phyloP scores from a whole-genome alignment of 176 grass and related monocot genomes.

The Alloteropsis semialata region DNA sequence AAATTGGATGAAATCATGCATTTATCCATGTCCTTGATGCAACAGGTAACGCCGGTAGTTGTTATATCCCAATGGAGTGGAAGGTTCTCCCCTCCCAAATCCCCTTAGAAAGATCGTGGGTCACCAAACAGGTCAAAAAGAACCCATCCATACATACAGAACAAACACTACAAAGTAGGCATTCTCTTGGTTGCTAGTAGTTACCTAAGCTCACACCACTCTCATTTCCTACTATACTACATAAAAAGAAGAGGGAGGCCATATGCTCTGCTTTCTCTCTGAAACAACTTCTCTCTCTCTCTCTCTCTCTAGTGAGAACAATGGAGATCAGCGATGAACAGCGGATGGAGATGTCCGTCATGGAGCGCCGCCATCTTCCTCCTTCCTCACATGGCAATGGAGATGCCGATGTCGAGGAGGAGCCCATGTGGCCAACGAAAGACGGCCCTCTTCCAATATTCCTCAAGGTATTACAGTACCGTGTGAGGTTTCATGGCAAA shows the following conservation, averaged over 20 bases:
- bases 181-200: slow-evolving; percentile 65
- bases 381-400: slow-evolving; percentile 34
- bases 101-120: slow-evolving; percentile 67
- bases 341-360: slow-evolving; percentile 25
- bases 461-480: slow-evolving; percentile 57
- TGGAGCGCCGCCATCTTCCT: slow-evolving; percentile 3
- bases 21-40: too few relatives aligned
- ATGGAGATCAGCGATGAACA: slow-evolving; percentile 64
- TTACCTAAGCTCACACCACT: slow-evolving; percentile 36
- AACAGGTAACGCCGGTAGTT: not conserved
- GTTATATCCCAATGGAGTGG: not conserved
- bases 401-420: slow-evolving; percentile 36
- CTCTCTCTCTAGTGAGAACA: not conserved
- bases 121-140: slow-evolving; percentile 46
- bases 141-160: not conserved
- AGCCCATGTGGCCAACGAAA: slow-evolving; percentile 36
- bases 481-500: too few relatives aligned
- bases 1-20: too few relatives aligned
- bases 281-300: slow-evolving; percentile 11
- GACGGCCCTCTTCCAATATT: slow-evolving; percentile 87
- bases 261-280: slow-evolving; percentile 39
- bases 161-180: slow-evolving; percentile 39
- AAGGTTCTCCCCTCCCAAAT: slow-evolving; percentile 10
- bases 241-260: slow-evolving; percentile 33
- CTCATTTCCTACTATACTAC: not conserved